These are phyloP conservation scores for Saitozyma sp. DNA, from an alignment of 768 basidiomycete genomes.

Conservation along the genomic window DNA sequence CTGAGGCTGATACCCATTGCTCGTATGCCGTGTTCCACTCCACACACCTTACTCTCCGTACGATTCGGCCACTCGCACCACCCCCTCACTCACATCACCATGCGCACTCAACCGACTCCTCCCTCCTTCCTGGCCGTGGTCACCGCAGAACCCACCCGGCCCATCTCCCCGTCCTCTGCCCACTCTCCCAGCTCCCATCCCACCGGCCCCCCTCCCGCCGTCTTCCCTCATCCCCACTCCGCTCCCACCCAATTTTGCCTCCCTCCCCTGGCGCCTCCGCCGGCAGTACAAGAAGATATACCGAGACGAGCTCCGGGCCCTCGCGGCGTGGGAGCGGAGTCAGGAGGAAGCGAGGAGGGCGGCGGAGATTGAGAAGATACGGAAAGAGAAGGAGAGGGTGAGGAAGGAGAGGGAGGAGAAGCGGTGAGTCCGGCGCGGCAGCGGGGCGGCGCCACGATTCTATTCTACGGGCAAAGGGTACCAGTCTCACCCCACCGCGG, in stretches of 20 bases:
- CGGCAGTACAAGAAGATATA: slow-evolving; percentile 11
- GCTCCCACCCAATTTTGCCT: not conserved
- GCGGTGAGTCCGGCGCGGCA: slow-evolving; percentile 23
- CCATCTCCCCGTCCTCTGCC: slow-evolving; percentile 1
- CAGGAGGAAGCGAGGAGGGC: slow-evolving; percentile 14
- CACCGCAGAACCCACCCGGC: not conserved
- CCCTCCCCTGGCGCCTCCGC: not conserved
- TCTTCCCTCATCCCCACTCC: slow-evolving; percentile 6
- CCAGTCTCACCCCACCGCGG: too few species aligned
- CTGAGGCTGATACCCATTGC: too few species aligned
- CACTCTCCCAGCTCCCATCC: not conserved
- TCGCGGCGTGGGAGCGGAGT: slow-evolving; percentile 5
- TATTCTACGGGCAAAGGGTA: too few species aligned
- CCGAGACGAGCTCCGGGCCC: slow-evolving; percentile 12
- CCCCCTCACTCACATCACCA: too few species aligned
- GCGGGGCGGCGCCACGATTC: too few species aligned
- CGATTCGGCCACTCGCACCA: too few species aligned
- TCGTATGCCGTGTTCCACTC: too few species aligned
- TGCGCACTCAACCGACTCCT: too few species aligned
- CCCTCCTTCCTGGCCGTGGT: too few species aligned
- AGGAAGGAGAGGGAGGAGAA: slow-evolving; percentile 19
- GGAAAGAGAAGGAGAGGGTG: slow-evolving; percentile 13
- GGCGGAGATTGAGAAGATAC: slow-evolving; percentile 15
- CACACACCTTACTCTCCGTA: too few species aligned
- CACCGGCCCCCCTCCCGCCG: not conserved